These are phyloP conservation scores for Houttuynia cordata DNA, from an alignment of 164 flowering plant species.

Conservation along the genomic window DNA sequence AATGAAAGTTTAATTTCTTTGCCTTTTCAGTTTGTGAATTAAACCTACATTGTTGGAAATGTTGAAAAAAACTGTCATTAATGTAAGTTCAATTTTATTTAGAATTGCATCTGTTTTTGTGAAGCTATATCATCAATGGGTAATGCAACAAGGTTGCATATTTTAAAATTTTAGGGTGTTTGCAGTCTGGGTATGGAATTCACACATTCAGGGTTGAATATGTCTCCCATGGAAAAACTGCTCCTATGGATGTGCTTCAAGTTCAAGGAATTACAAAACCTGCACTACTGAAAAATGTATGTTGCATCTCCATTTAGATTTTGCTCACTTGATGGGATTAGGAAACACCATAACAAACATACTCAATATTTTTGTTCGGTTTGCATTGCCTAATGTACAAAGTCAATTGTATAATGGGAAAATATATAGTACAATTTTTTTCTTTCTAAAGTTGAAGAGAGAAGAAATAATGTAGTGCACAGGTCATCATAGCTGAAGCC, in stretches of 20 bases:
- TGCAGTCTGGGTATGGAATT: slow-evolving; percentile 53
- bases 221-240: slow-evolving; percentile 58
- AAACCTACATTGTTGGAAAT: not conserved
- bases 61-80: not conserved
- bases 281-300: slow-evolving; percentile 55
- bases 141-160: not conserved
- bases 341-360: not conserved
- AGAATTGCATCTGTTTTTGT: not conserved
- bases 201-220: slow-evolving; percentile 68
- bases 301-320: too few relatives aligned
- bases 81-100: not conserved
- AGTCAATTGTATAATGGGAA: not conserved
- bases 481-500: slow-evolving; percentile 56
- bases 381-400: not conserved
- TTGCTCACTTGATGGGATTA: not conserved
- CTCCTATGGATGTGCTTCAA: slow-evolving; percentile 77
- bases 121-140: not conserved
- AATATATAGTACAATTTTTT: slow-evolving; percentile 17
- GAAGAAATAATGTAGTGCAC: too few relatives aligned
- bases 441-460: too few relatives aligned
- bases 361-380: not conserved
- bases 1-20: not conserved
- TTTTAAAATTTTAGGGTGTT: slow-evolving; percentile 50
- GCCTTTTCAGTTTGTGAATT: not conserved
- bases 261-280: slow-evolving; percentile 71